Percentiles rank a stretch among this genome's conserved stretches.
Conservation (phyloP, 768 basidiomycete species). For the Suillus brevipes region DNA sequence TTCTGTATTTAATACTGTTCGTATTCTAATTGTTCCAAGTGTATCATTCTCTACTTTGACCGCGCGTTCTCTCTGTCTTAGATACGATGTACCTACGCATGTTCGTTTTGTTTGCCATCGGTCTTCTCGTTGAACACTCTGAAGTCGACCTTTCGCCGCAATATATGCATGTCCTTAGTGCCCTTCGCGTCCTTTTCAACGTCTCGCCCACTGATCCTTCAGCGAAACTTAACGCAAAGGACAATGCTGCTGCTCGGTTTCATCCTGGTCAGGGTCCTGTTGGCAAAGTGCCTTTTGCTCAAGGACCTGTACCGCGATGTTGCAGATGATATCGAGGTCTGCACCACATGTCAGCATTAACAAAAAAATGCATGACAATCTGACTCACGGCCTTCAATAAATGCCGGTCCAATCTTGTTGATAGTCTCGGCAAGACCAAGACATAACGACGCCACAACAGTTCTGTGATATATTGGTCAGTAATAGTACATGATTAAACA, state of each 20-base stretch:
- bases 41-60: too few species aligned
- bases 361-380: not conserved
- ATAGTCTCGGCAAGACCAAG: constrained; percentile 88
- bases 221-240: constrained; percentile 78
- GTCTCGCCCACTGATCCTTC: constrained; percentile 62
- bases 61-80: too few species aligned
- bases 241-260: constrained; percentile 92
- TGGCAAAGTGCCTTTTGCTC: constrained; percentile 96
- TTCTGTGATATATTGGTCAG: constrained; percentile 44
- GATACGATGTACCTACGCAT: too few species aligned
- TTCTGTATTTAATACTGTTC: too few species aligned
- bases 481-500: constrained; percentile 11
- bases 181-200: constrained; percentile 80
- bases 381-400: constrained; percentile 74
- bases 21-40: too few species aligned
- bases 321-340: constrained; percentile 80
- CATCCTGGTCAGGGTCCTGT: constrained; percentile 92
- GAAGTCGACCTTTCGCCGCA: constrained; percentile 79
- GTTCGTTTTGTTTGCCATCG: constrained; percentile 93
- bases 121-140: constrained; percentile 88
- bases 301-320: constrained; percentile 80
- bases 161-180: constrained; percentile 73
- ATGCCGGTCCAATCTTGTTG: constrained; percentile 86
- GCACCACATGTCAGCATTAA: constrained; percentile 13
- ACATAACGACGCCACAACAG: constrained; percentile 86